phyloP scores from a whole-genome alignment of 2,329 filamentous ascomycete species.

The Tetracladium maxilliforme region DNA sequence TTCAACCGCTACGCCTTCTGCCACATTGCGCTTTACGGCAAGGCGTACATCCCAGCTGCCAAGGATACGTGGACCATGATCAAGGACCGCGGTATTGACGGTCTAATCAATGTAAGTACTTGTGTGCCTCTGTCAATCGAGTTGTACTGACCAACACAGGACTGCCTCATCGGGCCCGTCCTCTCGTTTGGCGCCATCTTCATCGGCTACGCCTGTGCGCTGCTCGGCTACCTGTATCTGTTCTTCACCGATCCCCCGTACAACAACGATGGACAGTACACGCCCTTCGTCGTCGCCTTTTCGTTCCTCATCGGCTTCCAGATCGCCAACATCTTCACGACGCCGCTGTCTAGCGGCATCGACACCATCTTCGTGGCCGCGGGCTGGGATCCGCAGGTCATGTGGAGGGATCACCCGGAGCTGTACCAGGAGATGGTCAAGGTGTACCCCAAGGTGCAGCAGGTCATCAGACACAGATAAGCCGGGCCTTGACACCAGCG shows the following conservation, averaged over 20 bases:
- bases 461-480: no score
- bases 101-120: conserved; percentile 75
- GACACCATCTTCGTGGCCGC: conserved; percentile 82
- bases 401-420: conserved; percentile 70
- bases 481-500: no score
- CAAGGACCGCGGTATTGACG: conserved; percentile 81
- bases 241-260: conserved; percentile 68
- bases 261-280: conserved; percentile 53
- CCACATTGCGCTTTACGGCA: conserved; percentile 87
- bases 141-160: conserved; percentile 36
- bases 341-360: conserved; percentile 74
- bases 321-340: conserved; percentile 79
- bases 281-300: conserved; percentile 68
- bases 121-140: conserved; percentile 72
- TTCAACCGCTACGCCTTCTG: conserved; percentile 88
- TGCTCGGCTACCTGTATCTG: conserved; percentile 80
- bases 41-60: conserved; percentile 70
- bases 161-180: conserved; percentile 27
- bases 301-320: conserved; percentile 83
- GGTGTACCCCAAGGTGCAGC: conserved; percentile 73
- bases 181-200: conserved; percentile 68
- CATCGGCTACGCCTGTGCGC: conserved; percentile 66
- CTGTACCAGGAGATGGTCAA: conserved; percentile 65
- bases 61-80: conserved; percentile 56
- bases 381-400: conserved; percentile 54